Evolutionary conservation across 108 stramenopile species (phyloP), one percentile per base, ranked within the genome.

Genomic region (Cylindrotheca fusiformis): DNA sequence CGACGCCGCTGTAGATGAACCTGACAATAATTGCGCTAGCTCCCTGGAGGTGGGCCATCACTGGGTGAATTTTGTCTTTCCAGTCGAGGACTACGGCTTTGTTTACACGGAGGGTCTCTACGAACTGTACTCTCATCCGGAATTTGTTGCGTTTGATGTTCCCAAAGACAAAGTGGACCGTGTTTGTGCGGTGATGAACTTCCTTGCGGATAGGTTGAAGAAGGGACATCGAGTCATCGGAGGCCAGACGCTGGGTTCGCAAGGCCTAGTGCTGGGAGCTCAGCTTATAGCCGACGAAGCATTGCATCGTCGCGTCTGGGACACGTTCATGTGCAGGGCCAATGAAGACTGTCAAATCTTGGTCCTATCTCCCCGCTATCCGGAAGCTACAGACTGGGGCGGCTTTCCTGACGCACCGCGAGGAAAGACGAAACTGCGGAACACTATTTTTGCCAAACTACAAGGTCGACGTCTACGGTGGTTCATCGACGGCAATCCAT

Each of bases 61-160:
- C 36, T 41, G 36, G 36, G 36, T 41, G 36, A 41, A 41, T 41
- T 41, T 41, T 41, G 36, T 41, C 36, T 41, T 41, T 41, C 36
- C 36, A 41, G 36, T 41, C 6, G 14, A 41, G 14, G 36, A 41
- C 6, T 41, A 41, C 14, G 36, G 36, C 36, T 41, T 41, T 41
- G 36, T 41, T 41, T 41, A 41, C 14, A 41, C 36, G 36, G 36
- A 41, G 14, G 36, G 36, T 41, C 14, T 41, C 6, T 41, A 41
- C 14, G 36, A 41, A 41, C 14, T 41, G 14, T 41, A 41, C 14
- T 41, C 36, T 10, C 36, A 41, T 58, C 32, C 57, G 12, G 57
- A 58, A 58, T 19, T 58, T 4, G 20, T 58, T 3, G 57, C 41
- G 32, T 58, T 32, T 32, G 57, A 58, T 58, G 57, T 58, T 58